Percentiles rank a stretch among this genome's conserved stretches.
Evolutionary conservation across 352 stramenopile genomes (phyloP).

Genomic region (Globisporangium cylindrosporum): DNA sequence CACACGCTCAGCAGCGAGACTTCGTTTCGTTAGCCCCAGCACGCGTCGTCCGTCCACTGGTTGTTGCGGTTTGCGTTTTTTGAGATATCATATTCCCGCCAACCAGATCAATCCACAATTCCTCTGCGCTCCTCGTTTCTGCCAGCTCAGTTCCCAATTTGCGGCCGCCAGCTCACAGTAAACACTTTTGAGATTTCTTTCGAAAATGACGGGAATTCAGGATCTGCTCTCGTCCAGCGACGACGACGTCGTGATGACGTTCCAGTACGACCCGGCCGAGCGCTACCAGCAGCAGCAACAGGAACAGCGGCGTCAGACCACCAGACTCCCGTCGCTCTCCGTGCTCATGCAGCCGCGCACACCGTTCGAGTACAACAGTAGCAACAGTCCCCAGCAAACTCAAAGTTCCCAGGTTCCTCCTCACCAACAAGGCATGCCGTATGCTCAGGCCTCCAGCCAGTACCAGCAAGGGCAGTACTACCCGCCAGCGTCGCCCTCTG

Average conservation of each 20-base stretch:
- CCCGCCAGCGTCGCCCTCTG: conserved; percentile 6
- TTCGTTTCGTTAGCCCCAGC: not conserved
- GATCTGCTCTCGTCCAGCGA: conserved; percentile 17
- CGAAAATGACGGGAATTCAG: conserved; percentile 10
- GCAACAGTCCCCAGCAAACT: not conserved
- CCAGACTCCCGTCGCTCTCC: conserved; percentile 14
- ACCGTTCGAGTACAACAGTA: not conserved
- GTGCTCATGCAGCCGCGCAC: conserved; percentile 17
- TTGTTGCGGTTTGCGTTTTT: not conserved
- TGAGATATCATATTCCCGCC: conserved; percentile 16
- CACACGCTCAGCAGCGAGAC: not conserved
- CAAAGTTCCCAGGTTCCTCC: not conserved
- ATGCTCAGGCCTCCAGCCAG: not conserved
- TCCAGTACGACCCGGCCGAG: conserved; percentile 16
- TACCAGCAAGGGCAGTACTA: conserved; percentile 2
- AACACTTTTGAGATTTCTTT: not conserved
- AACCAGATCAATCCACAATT: not conserved
- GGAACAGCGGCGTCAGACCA: not conserved
- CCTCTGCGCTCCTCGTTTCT: not conserved
- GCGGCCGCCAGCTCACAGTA: not conserved
- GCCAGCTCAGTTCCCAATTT: not conserved
- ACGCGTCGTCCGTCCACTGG: not conserved
- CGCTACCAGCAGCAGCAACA: conserved; percentile 11
- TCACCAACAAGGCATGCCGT: not conserved
- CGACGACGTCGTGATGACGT: conserved; percentile 5